phyloP scores from a whole-genome alignment of 345 rosid genomes.

The Dovyalis caffra region DNA sequence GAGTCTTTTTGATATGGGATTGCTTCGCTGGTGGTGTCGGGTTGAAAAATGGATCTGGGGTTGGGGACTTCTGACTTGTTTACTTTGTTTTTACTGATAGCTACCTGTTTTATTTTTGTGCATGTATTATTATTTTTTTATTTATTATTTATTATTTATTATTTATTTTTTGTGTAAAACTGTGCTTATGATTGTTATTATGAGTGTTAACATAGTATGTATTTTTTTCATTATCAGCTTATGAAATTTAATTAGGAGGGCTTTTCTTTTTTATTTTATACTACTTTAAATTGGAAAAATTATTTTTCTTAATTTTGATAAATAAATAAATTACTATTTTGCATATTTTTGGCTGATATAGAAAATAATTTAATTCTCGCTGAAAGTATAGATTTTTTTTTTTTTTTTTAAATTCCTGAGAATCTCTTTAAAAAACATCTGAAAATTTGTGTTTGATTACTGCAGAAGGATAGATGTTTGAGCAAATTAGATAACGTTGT shows the following conservation, averaged over 20 bases:
- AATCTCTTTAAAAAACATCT: background rate
- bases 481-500: background rate
- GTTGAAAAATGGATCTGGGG: slow-evolving; percentile 38
- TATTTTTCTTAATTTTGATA: background rate
- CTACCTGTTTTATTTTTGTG: background rate
- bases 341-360: background rate
- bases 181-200: background rate
- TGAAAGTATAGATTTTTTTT: background rate
- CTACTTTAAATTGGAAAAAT: background rate
- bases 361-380: background rate
- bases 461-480: background rate
- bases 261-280: background rate
- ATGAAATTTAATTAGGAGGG: background rate
- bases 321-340: background rate
- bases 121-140: background rate
- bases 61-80: slow-evolving; percentile 1
- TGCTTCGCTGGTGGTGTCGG: slow-evolving; percentile 15
- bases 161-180: background rate
- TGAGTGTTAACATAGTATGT: background rate
- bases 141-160: too few species aligned
- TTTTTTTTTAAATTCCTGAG: background rate
- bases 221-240: background rate
- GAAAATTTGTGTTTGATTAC: background rate
- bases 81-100: background rate
- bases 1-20: background rate